A percentile compares a stretch with the other conserved stretches of the same genome.
Conservation (phyloP, 163 green algal species). For the Prototheca wickerhamii region DNA sequence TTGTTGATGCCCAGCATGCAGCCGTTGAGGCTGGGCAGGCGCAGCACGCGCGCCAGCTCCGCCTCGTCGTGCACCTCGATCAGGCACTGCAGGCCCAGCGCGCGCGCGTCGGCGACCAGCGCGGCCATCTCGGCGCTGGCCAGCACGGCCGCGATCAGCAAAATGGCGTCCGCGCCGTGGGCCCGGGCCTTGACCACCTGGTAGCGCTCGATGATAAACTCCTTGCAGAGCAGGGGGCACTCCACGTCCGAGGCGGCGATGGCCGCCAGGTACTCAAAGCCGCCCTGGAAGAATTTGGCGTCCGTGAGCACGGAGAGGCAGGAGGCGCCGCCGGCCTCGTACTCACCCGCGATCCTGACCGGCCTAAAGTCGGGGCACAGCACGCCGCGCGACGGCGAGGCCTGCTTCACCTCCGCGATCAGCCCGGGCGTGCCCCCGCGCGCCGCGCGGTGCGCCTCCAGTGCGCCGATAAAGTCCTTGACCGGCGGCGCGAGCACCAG, state of each 20-base stretch:
- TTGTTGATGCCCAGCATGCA: conserved; percentile 99
- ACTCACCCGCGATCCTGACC: conserved; percentile 75
- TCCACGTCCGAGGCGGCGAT: conserved; percentile 76
- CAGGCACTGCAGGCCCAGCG: conserved; percentile 70
- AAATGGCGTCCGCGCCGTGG: conserved; percentile 82
- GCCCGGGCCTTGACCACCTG: conserved; percentile 68
- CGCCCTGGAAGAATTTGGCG: conserved; percentile 94
- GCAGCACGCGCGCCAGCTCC: conserved; percentile 88
- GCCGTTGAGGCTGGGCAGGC: conserved; percentile 62
- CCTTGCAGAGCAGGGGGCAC: conserved; percentile 96
- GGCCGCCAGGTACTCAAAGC: conserved; percentile 83
- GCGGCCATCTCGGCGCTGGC: conserved; percentile 81
- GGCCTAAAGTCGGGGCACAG: conserved; percentile 97
- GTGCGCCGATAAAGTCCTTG: conserved; percentile 84
- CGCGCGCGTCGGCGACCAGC: conserved; percentile 58
- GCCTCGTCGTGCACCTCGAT: conserved; percentile 85
- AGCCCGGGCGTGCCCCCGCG: conserved; percentile 72
- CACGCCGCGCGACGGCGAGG: conserved; percentile 86
- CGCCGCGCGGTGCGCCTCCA: conserved; percentile 41
- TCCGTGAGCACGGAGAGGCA: conserved; percentile 96
- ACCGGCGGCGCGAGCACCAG: conserved; percentile 41
- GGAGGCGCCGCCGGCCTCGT: conserved; percentile 88
- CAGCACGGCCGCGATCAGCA: conserved; percentile 96
- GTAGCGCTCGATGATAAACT: conserved; percentile 98
- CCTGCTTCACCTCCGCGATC: conserved; percentile 99